A percentile compares a stretch with the other conserved stretches of the same genome.
phyloP scores from a whole-genome alignment of 1,139 yeast species.

The Diutina pseudorugosa region DNA sequence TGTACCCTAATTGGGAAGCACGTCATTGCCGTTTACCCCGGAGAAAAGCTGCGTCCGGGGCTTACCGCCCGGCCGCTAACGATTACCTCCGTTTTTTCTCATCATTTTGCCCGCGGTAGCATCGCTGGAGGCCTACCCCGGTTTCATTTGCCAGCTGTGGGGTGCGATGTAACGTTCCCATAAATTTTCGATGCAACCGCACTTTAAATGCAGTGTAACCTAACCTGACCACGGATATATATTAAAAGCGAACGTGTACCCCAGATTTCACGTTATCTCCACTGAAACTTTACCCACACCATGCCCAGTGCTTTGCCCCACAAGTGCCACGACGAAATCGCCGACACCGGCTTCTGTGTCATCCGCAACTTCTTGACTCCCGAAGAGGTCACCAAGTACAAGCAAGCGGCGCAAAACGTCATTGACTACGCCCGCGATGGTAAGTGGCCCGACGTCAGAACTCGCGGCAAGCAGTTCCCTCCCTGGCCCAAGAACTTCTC shows the following conservation, averaged over 20 bases:
- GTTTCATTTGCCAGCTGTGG: background rate
- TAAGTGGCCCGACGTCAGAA: conserved; percentile 40
- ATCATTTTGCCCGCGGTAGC: background rate
- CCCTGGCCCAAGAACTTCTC: conserved; percentile 46
- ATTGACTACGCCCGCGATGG: conserved; percentile 37
- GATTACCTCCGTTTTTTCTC: no score
- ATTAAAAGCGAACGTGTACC: background rate
- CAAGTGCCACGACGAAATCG: conserved; percentile 21
- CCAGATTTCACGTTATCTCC: background rate
- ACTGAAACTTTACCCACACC: background rate
- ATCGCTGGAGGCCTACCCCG: background rate
- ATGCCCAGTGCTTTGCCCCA: conserved; percentile 2
- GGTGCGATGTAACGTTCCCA: background rate
- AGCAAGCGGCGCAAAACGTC: conserved; percentile 27
- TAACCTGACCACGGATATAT: background rate
- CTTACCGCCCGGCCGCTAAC: no score
- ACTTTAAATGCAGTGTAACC: background rate
- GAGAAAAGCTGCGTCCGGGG: no score
- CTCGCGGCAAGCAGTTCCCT: conserved; percentile 45
- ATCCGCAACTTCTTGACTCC: conserved; percentile 28
- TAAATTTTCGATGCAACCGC: background rate
- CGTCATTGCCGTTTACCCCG: no score
- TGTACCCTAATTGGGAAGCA: no score
- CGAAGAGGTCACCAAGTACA: conserved; percentile 28
- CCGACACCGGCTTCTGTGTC: conserved; percentile 32